Conservation (phyloP, 306 rosid species). For the Medicago ruthenica region DNA sequence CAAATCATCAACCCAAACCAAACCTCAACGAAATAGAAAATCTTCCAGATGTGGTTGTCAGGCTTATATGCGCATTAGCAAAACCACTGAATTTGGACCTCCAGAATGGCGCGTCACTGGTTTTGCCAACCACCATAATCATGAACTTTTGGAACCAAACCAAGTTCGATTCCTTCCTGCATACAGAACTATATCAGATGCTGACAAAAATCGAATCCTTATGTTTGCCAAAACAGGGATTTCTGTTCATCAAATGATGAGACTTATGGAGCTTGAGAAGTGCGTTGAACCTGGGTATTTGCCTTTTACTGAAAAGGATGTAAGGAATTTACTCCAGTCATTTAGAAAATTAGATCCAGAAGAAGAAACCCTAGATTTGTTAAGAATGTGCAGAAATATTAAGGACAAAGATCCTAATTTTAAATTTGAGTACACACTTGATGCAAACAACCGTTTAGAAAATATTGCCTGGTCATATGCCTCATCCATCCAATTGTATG, state of each 20-base stretch:
- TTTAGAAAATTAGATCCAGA: constrained; percentile 89
- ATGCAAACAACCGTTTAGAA: constrained; percentile 73
- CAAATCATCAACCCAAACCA: constrained; percentile 69
- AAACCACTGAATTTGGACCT: constrained; percentile 78
- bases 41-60: constrained; percentile 97
- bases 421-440: constrained; percentile 85
- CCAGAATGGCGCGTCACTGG: constrained; percentile 97
- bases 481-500: constrained; percentile 80
- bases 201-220: constrained; percentile 83
- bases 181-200: constrained; percentile 84
- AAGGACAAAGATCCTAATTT: constrained; percentile 90
- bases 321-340: constrained; percentile 88
- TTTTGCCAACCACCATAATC: constrained; percentile 92
- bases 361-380: constrained; percentile 84
- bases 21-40: constrained; percentile 91
- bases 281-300: constrained; percentile 90
- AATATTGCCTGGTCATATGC: constrained; percentile 97
- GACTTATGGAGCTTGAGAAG: constrained; percentile 97
- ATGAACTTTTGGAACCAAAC: constrained; percentile 87
- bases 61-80: constrained; percentile 94
- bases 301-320: constrained; percentile 97
- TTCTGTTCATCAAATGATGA: constrained; percentile 98
- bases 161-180: constrained; percentile 99
- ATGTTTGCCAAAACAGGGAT: constrained; percentile 97
- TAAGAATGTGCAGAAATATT: constrained; percentile 88